phyloP scores from a whole-genome alignment of 768 basidiomycete genomes.

The Myochromella boudieri region DNA sequence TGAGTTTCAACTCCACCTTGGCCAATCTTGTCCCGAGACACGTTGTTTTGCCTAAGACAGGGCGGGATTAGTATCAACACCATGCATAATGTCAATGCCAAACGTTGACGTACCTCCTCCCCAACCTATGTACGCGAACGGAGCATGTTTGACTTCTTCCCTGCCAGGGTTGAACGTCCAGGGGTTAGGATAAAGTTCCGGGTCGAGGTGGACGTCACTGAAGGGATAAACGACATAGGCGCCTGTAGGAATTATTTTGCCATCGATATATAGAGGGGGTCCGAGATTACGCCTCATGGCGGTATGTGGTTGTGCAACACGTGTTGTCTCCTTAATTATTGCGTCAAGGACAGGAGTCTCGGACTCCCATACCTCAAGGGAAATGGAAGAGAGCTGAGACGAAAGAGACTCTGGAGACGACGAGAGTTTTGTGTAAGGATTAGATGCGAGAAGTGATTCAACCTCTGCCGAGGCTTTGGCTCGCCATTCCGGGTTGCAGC shows the following conservation, averaged over 20 bases:
- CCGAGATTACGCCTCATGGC: slow-evolving; percentile 82
- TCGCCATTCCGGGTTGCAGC: slow-evolving; percentile 65
- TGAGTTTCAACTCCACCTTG: slow-evolving; percentile 70
- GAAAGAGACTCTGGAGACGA: slow-evolving; percentile 33
- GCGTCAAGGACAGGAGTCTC: slow-evolving; percentile 71
- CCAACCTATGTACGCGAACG: slow-evolving; percentile 73
- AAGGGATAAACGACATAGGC: slow-evolving; percentile 80
- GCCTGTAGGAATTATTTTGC: slow-evolving; percentile 68
- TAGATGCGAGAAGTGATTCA: slow-evolving; percentile 48
- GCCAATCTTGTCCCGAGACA: slow-evolving; percentile 78
- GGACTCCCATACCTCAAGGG: slow-evolving; percentile 69
- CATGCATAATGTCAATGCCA: slow-evolving; percentile 11
- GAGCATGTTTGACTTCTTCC: slow-evolving; percentile 40
- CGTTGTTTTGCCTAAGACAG: slow-evolving; percentile 55
- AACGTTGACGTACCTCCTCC: slow-evolving; percentile 62
- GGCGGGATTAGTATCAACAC: slow-evolving; percentile 9
- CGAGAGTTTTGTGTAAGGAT: slow-evolving; percentile 28
- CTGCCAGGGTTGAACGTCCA: slow-evolving; percentile 75
- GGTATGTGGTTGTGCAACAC: slow-evolving; percentile 75
- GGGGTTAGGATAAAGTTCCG: slow-evolving; percentile 70
- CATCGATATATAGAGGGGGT: slow-evolving; percentile 67
- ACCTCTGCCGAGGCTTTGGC: slow-evolving; percentile 61
- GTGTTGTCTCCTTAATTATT: slow-evolving; percentile 74
- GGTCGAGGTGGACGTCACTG: slow-evolving; percentile 75
- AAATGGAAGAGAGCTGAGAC: slow-evolving; percentile 53